phyloP scores from a whole-genome alignment of 148 eudicot species.

The Nepenthes mirabilis region DNA sequence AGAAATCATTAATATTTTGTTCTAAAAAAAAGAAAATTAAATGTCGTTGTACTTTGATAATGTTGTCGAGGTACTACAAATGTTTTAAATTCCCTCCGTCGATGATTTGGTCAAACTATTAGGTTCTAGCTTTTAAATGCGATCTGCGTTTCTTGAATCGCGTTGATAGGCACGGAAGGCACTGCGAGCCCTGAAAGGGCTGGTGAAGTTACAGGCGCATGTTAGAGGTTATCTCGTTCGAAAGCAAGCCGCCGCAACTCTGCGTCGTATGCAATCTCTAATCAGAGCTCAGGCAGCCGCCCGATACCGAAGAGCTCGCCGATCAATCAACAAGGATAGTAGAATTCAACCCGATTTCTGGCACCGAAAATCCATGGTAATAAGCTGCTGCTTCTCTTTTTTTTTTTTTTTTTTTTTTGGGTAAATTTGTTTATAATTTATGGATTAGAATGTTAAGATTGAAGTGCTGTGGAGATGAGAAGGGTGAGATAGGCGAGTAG shows the following conservation, averaged over 20 bases:
- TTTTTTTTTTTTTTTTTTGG: not conserved
- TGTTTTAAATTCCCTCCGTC: not conserved
- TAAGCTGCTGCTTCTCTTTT: not conserved
- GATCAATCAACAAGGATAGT: conserved; percentile 17
- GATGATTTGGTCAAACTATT: not conserved
- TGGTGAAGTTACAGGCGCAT: conserved; percentile 87
- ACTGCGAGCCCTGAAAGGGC: conserved; percentile 62
- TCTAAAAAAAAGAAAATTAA: not conserved
- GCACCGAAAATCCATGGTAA: conserved; percentile 48
- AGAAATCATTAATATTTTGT: not conserved
- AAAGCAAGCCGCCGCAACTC: conserved; percentile 71
- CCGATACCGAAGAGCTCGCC: conserved; percentile 49
- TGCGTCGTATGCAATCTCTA: conserved; percentile 84
- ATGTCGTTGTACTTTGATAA: not conserved
- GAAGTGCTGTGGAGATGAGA: no score
- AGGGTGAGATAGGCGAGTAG: no score
- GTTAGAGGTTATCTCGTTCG: conserved; percentile 82
- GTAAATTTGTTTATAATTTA: not conserved
- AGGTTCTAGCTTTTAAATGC: no score
- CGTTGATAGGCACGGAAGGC: conserved; percentile 70
- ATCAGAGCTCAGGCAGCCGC: conserved; percentile 66
- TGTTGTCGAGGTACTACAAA: not conserved
- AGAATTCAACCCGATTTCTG: conserved; percentile 28
- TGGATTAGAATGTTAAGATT: not conserved
- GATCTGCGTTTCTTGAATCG: no score